Evolutionary conservation across 75 land plant species (phyloP), one percentile per base, ranked within the genome.

Genomic region (Isoetes taiwanensis): DNA sequence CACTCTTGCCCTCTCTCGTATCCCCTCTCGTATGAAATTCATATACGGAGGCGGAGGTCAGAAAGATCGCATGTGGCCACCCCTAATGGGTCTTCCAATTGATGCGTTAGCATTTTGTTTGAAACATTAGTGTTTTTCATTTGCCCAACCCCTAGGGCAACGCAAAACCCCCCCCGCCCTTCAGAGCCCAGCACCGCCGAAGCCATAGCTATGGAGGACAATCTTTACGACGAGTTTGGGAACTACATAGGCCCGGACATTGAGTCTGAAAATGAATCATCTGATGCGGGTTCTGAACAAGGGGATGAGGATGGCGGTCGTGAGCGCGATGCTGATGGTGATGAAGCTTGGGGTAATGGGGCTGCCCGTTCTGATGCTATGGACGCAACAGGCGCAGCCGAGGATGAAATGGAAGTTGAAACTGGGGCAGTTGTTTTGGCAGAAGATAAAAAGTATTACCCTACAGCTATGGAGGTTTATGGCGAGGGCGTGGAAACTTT

Each of bases 241-340:
- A 93, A 93, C 75, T 93, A 93, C 67, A 93, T 93, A 19, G 99
- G 96, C 61, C 99, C 99, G 0, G 99, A 93, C 43, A 80, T 93
- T 34, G 96, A 93, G 20, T 88, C 90, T 25, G 61, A 61, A 17
- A 43, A 71, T 28, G 82, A 80, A 25, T 74, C 76, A 16, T 79
- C 77, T 6, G 35, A 52, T 30, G 77, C 56, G 5, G 66, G 42
- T 0, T 57, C 37, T 20, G 59, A 17, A 17, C 66, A 69, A 41
- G 52, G 31, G 46, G 16, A 43, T n/a, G 86, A 76, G 38, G 67
- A 34, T n/a, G 58, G 48, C 30, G 19, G 52, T 31, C 33, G 81
- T 9, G 14, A 16, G 43, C 46, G 2, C 2, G 63, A 26, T 20
- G 38, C 3, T 6, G 66, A 64, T 28, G 46, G 43, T 23, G 66